Base-by-base conservation (phyloP, 2,329 filamentous ascomycete genomes). In the Monilinia fructigena region DNA sequence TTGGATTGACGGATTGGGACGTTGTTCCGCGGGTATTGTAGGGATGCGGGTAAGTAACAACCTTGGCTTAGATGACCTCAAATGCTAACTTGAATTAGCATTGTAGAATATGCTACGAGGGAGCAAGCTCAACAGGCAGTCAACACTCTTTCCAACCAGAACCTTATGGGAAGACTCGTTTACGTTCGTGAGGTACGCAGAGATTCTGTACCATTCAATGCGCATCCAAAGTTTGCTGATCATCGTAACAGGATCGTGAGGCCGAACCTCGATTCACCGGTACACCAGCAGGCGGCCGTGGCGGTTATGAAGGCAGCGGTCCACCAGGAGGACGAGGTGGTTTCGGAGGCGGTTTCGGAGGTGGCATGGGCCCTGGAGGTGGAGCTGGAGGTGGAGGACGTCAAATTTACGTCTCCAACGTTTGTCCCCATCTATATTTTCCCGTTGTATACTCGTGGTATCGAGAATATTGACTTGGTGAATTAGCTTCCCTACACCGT, bases 61-160 rank as follows among this genome's bases (percentile, higher is more conserved):
- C 18, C 28, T 61, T 47, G 16, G 11, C 20, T 53, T 54, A 8
- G 4, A 35, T 38, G 20, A 18, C 42, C 23, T 63, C 28, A 35
- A 48, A 45, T 35, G 35, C 52, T 63, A 50, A 56, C 20, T 40
- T n/a, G 3, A 14, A 61, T 48, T 67, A 97, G 93, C 85, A 99
- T 99, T 92, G 95, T 99, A 89, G 95, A 99, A 90, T 99, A 99
- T 89, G 93, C 93, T 80, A 97, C 94, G 76, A 92, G 93, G 88
- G 95, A 99, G 78, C 93, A 99, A 90, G 95, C 95, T 78, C 95
- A 98, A 81, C 90, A 92, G 80, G 95, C 95, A 77, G 95, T 99
- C 82, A 89, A 91, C 80, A 95, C 93, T 78, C 91, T 99, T 81
- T 97, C 93, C 87, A 99, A 99, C 83, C 94, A 97, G 81, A 97